Evolutionary conservation across 2,329 filamentous ascomycete genomes (phyloP).

Genomic region (Sporothrix inflata): DNA sequence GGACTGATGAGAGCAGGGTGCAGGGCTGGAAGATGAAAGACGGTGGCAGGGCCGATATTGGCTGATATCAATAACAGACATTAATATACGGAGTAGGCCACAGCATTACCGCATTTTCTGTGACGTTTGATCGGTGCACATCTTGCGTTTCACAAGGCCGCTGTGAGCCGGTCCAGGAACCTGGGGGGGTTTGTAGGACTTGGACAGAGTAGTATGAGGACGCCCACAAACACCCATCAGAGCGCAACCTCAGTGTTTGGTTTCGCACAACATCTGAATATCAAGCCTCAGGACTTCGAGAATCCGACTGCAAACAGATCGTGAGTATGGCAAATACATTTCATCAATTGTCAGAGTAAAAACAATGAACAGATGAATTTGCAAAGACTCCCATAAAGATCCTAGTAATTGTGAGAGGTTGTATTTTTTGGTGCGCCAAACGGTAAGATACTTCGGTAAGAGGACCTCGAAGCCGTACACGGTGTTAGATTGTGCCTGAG

Average conservation of each 20-base stretch:
- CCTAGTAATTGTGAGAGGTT: too few species aligned
- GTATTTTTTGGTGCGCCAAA: too few species aligned
- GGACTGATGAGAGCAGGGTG: background rate
- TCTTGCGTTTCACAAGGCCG: constrained; percentile 24
- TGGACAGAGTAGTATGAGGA: background rate
- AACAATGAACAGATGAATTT: too few species aligned
- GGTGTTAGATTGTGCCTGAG: background rate
- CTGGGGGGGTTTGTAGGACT: background rate
- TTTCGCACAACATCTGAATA: too few species aligned
- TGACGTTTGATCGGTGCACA: constrained; percentile 32
- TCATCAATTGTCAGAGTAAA: too few species aligned
- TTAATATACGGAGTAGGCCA: constrained; percentile 5
- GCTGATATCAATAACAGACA: background rate
- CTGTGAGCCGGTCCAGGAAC: constrained; percentile 9
- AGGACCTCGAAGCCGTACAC: too few species aligned
- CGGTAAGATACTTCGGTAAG: too few species aligned
- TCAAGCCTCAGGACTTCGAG: too few species aligned
- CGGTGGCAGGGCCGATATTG: background rate
- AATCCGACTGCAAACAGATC: too few species aligned
- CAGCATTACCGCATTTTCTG: background rate
- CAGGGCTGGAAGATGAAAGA: background rate
- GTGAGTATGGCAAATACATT: background rate
- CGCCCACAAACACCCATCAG: background rate
- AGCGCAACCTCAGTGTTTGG: too few species aligned
- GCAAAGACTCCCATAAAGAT: too few species aligned